Evolutionary conservation across 345 rosid genomes (phyloP), one percentile per base, ranked within the genome.

Genomic region (Salix exigua): DNA sequence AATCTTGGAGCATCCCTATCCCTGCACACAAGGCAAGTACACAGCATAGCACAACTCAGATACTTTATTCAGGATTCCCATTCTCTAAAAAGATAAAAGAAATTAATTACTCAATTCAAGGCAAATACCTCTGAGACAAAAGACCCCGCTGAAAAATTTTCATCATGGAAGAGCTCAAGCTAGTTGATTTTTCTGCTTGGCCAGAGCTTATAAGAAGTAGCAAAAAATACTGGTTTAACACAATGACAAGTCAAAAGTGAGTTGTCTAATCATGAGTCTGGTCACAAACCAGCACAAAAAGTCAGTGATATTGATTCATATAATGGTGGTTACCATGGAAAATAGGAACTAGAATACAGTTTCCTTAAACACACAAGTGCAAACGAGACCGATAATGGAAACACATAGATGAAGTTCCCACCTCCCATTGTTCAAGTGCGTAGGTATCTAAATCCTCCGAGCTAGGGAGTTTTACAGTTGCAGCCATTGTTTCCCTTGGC

Each of bases 401-500:
- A 77, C 11, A 82, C 9, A 71, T 12, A 46, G 72, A 74, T 31
- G 62, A 77, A 88, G 70, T 78, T 82, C 88, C 74, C 83, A 93
- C 97, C 97, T 93, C 97, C 99, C 99, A 96, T 60, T 96, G 96
- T 58, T 87, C 90, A 84, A 86, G 88, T 38, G 98, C 97, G 84
- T 88, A 96, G 48, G 80, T 75, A 73, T 92, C 96, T 1, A 96
- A 96, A 77, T 96, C 98, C 81, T 88, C 88, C 77, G 76, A 81
- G 71, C 87, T 93, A 63, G 97, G 97, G 73, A 91, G 98, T 75
- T 91, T 88, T 40, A 69, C 82, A 44, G 85, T 79, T 31, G 87
- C 35, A 69, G 92, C 89, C 96, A 93, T 89, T 21, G 97, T 86
- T 84, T 96, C 98, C 82, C 98, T 89, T 66, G 96, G 97, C 82